These are phyloP conservation scores for Zalaria obscura DNA, from an alignment of 2,329 filamentous ascomycete species.

Conservation along the genomic window DNA sequence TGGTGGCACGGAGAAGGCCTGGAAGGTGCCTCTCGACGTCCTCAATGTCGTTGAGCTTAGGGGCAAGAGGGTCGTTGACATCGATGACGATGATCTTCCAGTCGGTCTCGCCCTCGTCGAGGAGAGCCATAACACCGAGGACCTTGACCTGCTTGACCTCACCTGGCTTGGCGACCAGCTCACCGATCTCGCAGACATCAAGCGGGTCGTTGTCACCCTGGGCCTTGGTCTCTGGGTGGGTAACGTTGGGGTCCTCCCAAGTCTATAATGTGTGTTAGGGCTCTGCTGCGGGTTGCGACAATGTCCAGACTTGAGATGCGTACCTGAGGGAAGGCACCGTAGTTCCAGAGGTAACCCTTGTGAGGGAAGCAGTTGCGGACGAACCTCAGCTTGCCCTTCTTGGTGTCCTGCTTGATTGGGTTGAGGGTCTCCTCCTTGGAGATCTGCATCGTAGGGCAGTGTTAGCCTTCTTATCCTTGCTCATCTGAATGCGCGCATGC, in stretches of 20 bases:
- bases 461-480: background rate
- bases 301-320: slow-evolving; percentile 14
- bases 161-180: slow-evolving; percentile 88
- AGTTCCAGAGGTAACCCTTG: slow-evolving; percentile 99
- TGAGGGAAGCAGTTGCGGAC: slow-evolving; percentile 99
- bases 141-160: slow-evolving; percentile 99
- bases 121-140: slow-evolving; percentile 95
- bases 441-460: slow-evolving; percentile 46
- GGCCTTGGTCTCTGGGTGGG: slow-evolving; percentile 98
- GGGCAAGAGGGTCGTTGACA: slow-evolving; percentile 87
- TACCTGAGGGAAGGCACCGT: slow-evolving; percentile 97
- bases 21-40: slow-evolving; percentile 98
- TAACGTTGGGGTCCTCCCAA: slow-evolving; percentile 93
- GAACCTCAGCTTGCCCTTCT: slow-evolving; percentile 99
- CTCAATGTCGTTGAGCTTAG: slow-evolving; percentile 97
- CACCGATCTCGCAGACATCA: slow-evolving; percentile 98
- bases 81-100: slow-evolving; percentile 99
- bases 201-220: slow-evolving; percentile 99
- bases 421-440: slow-evolving; percentile 97
- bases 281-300: background rate
- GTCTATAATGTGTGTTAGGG: slow-evolving; percentile 46
- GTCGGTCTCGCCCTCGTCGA: slow-evolving; percentile 99
- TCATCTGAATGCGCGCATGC: background rate
- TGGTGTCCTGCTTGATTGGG: slow-evolving; percentile 98
- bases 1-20: slow-evolving; percentile 90